A percentile compares a stretch with the other conserved stretches of the same genome.
Conservation (phyloP, 129 eudicot genomes). For the Scalesia atractyloides region DNA sequence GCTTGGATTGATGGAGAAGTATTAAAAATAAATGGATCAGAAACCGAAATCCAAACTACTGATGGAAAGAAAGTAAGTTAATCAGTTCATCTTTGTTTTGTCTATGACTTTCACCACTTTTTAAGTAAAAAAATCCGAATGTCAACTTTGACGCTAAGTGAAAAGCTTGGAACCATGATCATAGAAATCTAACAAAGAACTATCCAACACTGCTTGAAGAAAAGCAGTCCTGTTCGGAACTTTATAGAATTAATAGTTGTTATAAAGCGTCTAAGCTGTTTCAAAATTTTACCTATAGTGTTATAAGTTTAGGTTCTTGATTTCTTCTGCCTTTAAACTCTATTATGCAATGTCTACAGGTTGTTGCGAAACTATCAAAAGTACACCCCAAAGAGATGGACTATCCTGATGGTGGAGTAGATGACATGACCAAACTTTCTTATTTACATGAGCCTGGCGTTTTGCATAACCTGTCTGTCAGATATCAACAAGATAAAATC, state of each 20-base stretch:
- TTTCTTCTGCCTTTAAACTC: conserved; percentile 20
- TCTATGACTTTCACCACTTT: conserved; percentile 13
- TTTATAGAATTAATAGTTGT: conserved; percentile 1
- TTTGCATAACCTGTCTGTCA: conserved; percentile 75
- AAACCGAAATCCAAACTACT: conserved; percentile 64
- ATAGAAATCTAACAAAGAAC: conserved; percentile 1
- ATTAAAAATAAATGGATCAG: conserved; percentile 69
- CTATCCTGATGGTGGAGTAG: conserved; percentile 92
- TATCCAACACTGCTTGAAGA: conserved; percentile 3
- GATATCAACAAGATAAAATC: conserved; percentile 88
- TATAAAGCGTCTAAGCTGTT: not conserved
- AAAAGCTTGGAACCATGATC: not conserved
- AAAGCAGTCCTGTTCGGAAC: not conserved
- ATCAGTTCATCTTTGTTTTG: conserved; percentile 14
- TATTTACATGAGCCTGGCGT: conserved; percentile 98
- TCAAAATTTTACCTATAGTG: conserved; percentile 4
- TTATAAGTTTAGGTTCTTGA: conserved; percentile 6
- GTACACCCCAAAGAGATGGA: conserved; percentile 81
- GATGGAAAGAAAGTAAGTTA: conserved; percentile 66
- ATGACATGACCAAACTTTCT: conserved; percentile 96
- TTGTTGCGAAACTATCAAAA: conserved; percentile 50
- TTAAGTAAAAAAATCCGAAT: not conserved
- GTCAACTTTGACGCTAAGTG: conserved; percentile 13
- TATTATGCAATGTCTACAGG: conserved; percentile 38
- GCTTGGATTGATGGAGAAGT: conserved; percentile 96